Base-by-base conservation (phyloP, 2,329 filamentous ascomycete species). In the Sordariomycetes sp. region DNA sequence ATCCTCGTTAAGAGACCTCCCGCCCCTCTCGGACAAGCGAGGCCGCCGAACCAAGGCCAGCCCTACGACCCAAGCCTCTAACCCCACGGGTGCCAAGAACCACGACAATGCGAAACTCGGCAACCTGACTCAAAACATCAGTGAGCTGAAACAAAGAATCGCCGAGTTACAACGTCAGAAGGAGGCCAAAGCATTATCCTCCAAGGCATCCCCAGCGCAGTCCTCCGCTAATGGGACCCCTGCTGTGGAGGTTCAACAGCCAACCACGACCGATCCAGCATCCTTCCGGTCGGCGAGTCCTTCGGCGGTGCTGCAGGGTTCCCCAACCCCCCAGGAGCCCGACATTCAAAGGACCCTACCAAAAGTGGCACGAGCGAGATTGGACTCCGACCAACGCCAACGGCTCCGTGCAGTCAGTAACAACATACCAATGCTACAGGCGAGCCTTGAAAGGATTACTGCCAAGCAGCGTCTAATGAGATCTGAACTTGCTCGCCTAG, bases 61-160 rank as follows among this genome's bases (percentile, higher is more conserved):
- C 57, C 71, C 72, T 10, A 67, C 70, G 45, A 64, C 70, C 1
- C 66, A 60, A 36, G 65, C 65, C 20, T 50, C 45, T 5, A 50
- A 24, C 45, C 3, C n/a, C n/a, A 50, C 45, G 12, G 45, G 45
- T 7, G n/a, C 28, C 32, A 59, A 78, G 73, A 42, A 56, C 17
- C 20, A 28, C 67, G 66, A 65, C 53, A 55, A 57, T 35, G 68
- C 72, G 53, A 71, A 78, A 59, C 65, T 82, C 24, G 69, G 73
- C 52, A 70, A 68, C 45, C 81, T 81, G 69, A 76, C 80, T 61
- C 77, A 75, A 58, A 75, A 79, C 61, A 86, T 86, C 35, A 78
- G 84, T 62, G 74, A 78, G 56, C 78, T 85, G 70, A 83, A 80
- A 64, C 72, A 73, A 36, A 77, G 71, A 61, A 83, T 84, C 62